Base-by-base conservation (phyloP, 2,329 filamentous ascomycete species). In the Diaporthe destruens region DNA sequence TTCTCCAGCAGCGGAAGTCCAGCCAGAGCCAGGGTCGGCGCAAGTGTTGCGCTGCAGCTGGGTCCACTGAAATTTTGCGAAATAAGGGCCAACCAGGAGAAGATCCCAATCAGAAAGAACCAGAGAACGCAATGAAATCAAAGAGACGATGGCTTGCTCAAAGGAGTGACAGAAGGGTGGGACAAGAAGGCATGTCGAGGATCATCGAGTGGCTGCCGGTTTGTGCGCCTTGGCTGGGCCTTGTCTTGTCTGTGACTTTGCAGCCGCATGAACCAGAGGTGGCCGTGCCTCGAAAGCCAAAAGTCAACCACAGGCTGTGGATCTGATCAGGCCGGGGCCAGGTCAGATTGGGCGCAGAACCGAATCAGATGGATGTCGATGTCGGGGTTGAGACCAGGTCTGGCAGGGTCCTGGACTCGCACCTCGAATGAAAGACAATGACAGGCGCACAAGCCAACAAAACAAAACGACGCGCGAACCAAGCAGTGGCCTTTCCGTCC, bases 91-190 rank as follows among this genome's bases (percentile, higher is more conserved):
- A 70, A 66, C 53, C 47, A 66, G 61, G 47, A 53, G 61, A n/a
- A 5, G 14, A 39, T 53, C 61, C n/a, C 61, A 69, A 70, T 44
- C 18, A 59, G 32, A 55, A 44, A 54, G 53, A 29, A 65, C 53
- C 69, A 69, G 54, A 68, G 68, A 59, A 71, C 20, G 51, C 34
- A 59, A 71, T 36, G 32, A 72, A 67, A 49, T 67, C 63, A 49
- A 68, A 25, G 56, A 44, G 39, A 61, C 57, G 42, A 59, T 36
- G 44, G 54, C 29, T 49, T 61, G 71, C 63, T 74, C 68, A 74
- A 74, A 68, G 70, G 73, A 74, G 73, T 59, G 71, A 72, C 71
- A 69, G 47, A 71, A 72, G 44, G 57, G 55, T 57, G 36, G 54
- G 66, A 39, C 55, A 42, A 61, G 67, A 70, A 44, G 53, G 29